Evolutionary conservation across 441 rosid species (phyloP), one percentile per base, ranked within the genome.

Genomic region (Dalechampia spathulata): DNA sequence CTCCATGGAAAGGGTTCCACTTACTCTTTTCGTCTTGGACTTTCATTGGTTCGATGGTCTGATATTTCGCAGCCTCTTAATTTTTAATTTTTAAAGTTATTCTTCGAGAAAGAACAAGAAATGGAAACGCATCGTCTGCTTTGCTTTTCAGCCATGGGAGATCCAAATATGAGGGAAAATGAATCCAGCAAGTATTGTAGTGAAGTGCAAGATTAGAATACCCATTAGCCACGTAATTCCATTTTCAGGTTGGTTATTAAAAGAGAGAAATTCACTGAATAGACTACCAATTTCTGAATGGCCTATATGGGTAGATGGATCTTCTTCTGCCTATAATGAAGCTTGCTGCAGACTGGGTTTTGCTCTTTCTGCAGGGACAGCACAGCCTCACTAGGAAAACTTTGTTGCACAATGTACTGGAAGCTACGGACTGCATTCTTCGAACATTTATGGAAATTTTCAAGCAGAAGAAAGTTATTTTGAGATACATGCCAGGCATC

Each of bases 21-120:
- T 25, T 16, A 21, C 43, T 20, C 15, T 55, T 50, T 34, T 12
- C 34, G 28, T 22, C 27, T 50, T 14, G 27, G 49, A 57, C 39
- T 66, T 38, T n/a, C 6, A 9, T 12, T 6, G 26, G 64, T 55
- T 65, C 53, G 66, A 59, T 62, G 71, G 43, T 58, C 65, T 49
- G 21, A n/a, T n/a, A n/a, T n/a, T n/a, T n/a, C n/a, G n/a, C n/a
- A n/a, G n/a, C n/a, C n/a, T n/a, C n/a, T n/a, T n/a, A n/a, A n/a
- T 41, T 60, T 63, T 59, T 20, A 55, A 44, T n/a, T 34, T 47
- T 42, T 7, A 34, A 19, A 19, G 38, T 11, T 14, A 52, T 67
- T 27, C 66, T 48, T 58, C 39, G n/a, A n/a, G n/a, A n/a, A n/a
- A n/a, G n/a, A n/a, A n/a, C 39, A 21, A 27, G 28, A 56, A 55